Conservation (phyloP, 177 flowering plant species). For the Viscum album region DNA sequence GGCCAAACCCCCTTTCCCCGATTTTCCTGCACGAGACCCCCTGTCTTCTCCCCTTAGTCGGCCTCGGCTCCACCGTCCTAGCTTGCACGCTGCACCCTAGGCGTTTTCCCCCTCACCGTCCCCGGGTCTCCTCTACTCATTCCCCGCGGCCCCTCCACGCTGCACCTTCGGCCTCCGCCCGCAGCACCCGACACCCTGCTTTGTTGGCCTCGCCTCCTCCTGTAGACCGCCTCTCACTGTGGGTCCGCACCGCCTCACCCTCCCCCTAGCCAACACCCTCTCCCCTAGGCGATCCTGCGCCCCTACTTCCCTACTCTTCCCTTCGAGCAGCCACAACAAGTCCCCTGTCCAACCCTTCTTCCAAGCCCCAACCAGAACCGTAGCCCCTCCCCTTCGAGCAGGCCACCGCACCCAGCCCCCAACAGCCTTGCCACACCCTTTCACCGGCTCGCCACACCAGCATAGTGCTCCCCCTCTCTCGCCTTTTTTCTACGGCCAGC, state of each 20-base stretch:
- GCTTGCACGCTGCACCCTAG: background rate
- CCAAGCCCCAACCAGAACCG: background rate
- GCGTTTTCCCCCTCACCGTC: background rate
- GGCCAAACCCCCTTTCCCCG: background rate
- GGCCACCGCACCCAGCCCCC: background rate
- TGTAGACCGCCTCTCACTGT: background rate
- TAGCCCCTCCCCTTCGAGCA: background rate
- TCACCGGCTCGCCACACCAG: background rate
- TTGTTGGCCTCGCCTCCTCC: background rate
- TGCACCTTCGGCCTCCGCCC: background rate
- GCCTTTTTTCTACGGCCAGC: background rate
- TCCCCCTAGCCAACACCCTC: background rate
- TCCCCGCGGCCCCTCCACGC: conserved; percentile 1
- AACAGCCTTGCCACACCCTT: background rate
- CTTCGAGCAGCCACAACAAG: background rate
- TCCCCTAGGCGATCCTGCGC: background rate
- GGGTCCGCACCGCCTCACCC: background rate
- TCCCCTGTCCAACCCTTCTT: background rate
- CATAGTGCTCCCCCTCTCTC: background rate
- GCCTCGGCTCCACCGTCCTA: background rate
- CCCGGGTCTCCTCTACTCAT: background rate
- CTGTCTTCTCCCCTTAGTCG: background rate
- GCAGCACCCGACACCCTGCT: background rate
- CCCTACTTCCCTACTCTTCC: background rate
- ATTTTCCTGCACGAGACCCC: background rate